Conservation (phyloP, 441 rosid genomes). For the Omphalea diandra region DNA sequence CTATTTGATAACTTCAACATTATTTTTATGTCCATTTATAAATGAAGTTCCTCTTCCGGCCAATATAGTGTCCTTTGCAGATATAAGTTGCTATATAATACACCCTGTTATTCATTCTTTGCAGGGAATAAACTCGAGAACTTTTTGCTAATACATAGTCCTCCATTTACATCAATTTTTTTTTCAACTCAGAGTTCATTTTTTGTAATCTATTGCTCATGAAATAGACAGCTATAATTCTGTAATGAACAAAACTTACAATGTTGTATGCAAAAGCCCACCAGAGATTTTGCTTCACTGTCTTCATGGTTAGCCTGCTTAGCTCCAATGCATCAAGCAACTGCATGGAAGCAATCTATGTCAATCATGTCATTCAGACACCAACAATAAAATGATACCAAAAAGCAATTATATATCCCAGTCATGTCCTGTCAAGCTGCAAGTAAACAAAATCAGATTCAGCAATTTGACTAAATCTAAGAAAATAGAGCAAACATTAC, state of each 20-base stretch:
- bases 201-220: not conserved
- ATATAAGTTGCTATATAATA: not conserved
- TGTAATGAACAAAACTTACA: slow-evolving; percentile 47
- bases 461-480: not conserved
- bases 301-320: slow-evolving; percentile 94
- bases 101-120: slow-evolving; percentile 3
- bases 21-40: not conserved
- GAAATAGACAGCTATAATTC: not conserved
- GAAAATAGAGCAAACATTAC: no score
- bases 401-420: not conserved
- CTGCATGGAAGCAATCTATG: slow-evolving; percentile 37
- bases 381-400: not conserved
- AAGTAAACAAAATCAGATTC: not conserved
- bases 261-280: slow-evolving; percentile 99
- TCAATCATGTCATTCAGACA: slow-evolving; percentile 16
- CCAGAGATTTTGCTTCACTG: slow-evolving; percentile 97
- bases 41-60: not conserved
- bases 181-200: not conserved
- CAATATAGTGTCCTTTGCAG: not conserved
- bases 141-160: no score
- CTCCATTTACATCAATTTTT: no score
- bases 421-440: not conserved
- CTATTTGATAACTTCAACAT: not conserved
- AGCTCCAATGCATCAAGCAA: slow-evolving; percentile 93
- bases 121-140: not conserved